Conservation (phyloP, 2,329 filamentous ascomycete species). For the Fusarium sp. region DNA sequence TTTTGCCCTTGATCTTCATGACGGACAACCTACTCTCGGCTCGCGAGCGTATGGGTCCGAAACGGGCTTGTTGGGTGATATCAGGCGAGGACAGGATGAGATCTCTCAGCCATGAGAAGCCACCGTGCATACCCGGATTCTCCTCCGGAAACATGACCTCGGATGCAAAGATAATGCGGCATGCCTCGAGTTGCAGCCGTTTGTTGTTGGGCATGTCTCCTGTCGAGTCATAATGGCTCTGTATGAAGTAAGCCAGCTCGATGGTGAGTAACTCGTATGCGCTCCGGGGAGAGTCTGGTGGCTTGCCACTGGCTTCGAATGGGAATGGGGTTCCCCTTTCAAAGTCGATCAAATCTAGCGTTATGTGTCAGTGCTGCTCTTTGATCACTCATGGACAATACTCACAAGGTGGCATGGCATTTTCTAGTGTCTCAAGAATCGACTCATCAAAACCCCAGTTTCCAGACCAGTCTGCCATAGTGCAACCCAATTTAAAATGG, state of each 20-base stretch:
- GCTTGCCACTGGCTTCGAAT: conserved; percentile 27
- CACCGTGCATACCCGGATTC: conserved; percentile 8
- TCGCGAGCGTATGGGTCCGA: conserved; percentile 25
- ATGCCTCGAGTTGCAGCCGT: conserved; percentile 30
- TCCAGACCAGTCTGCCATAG: conserved; percentile 58
- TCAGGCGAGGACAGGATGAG: conserved; percentile 22
- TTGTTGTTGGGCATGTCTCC: conserved; percentile 26
- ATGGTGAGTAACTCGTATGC: conserved; percentile 40
- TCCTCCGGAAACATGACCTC: conserved; percentile 28
- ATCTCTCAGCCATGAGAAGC: conserved; percentile 29
- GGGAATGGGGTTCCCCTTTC: conserved; percentile 37
- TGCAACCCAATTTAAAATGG: conserved; percentile 56
- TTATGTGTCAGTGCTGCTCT: fast-evolving
- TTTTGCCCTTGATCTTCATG: conserved; percentile 30
- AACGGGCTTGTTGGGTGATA: conserved; percentile 24
- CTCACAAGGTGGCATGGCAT: conserved; percentile 56
- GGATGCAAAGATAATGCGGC: conserved; percentile 37
- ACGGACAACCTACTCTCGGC: conserved; percentile 25
- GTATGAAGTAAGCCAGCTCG: conserved; percentile 37
- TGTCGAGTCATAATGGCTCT: conserved; percentile 24
- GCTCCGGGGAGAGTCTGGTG: conserved; percentile 34
- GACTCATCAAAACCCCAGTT: conserved; percentile 57
- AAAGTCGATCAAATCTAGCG: conserved; percentile 35
- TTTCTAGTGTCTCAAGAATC: conserved; percentile 54
- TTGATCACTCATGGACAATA: fast-evolving